Base-by-base conservation (phyloP, 371 early-diverging fungal genomes). In the Lichtheimia ornata region DNA sequence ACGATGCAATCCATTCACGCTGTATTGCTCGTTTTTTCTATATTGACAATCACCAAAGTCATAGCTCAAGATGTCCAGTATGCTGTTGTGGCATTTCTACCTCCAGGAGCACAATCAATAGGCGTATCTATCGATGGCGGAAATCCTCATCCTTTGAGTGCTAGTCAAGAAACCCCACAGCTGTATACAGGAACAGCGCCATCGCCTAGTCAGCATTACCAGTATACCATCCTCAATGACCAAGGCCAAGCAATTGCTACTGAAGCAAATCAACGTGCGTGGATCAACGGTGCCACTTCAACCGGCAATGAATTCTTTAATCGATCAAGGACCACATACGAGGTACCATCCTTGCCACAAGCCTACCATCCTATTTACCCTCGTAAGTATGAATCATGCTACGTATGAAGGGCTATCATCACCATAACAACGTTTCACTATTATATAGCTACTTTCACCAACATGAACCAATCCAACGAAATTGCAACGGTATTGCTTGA, bases 401-500 rank as follows among this genome's bases (percentile, higher is more conserved):
- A 13, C 41, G n/a, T 28, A 11, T 53, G 24, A 27, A 14, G 22
- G 2, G 2, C 27, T 11, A 35, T 35, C 11, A 14, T 14, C 4
- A 25, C 9, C n/a, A n/a, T n/a, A n/a, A 51, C 25, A n/a, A 14
- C 1, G 15, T 35, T 11, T 35, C 35, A 11, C 9, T 14, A 24
- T 50, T 45, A 1, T 54, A 18, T 57, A 73, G 79, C 72, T 43
- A 57, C 71, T 25, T 62, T 63, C 2, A 70, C 63, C 41, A 59
- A 53, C 14, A 57, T 77, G 66, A 77, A 74, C 58, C 61, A 65
- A 14, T 71, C 73, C 11, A 73, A 75, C 52, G 71, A 83, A 60
- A 66, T 84, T 50, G 77, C 81, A 25, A 84, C 85, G 4, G 57
- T 84, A 18, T 74, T 83, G 51, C 60, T 84, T 64, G 71, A 64